These are phyloP conservation scores for Stagonosporopsis tanaceti DNA, from an alignment of 2,329 filamentous ascomycete species.

Conservation along the genomic window DNA sequence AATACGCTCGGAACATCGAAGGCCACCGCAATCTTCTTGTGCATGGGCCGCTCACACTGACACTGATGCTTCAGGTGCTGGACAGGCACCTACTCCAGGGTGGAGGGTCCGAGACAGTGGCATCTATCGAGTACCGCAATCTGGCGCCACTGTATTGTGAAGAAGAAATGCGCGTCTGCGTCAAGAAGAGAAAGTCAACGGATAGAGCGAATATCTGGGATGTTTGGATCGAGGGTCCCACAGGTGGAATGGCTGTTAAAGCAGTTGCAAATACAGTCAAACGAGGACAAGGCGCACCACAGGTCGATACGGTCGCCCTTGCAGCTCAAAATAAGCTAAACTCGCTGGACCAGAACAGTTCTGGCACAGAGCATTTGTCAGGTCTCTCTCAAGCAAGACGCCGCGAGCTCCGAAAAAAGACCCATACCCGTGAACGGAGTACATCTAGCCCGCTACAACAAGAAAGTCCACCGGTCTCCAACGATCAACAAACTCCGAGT, in stretches of 20 bases:
- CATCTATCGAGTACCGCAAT: conserved; percentile 78
- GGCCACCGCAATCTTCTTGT: conserved; percentile 79
- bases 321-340: neutral
- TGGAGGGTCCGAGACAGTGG: conserved; percentile 51
- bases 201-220: conserved; percentile 40
- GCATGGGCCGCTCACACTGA: conserved; percentile 83
- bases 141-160: conserved; percentile 79
- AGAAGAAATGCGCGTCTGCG: conserved; percentile 75
- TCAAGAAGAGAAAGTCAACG: conserved; percentile 56
- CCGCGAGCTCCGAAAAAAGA: neutral
- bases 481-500: neutral
- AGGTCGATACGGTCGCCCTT: neutral
- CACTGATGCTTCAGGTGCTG: conserved; percentile 76
- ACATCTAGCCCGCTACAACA: no score
- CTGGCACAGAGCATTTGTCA: neutral
- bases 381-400: neutral
- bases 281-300: neutral
- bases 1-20: conserved; percentile 74
- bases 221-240: conserved; percentile 53
- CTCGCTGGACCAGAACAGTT: neutral
- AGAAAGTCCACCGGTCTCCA: neutral
- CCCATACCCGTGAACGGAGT: neutral
- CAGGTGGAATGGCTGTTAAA: conserved; percentile 56
- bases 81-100: conserved; percentile 33
- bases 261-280: conserved; percentile 41